Base-by-base conservation (phyloP, 352 stramenopile genomes). In the Phytophthora parvispora region DNA sequence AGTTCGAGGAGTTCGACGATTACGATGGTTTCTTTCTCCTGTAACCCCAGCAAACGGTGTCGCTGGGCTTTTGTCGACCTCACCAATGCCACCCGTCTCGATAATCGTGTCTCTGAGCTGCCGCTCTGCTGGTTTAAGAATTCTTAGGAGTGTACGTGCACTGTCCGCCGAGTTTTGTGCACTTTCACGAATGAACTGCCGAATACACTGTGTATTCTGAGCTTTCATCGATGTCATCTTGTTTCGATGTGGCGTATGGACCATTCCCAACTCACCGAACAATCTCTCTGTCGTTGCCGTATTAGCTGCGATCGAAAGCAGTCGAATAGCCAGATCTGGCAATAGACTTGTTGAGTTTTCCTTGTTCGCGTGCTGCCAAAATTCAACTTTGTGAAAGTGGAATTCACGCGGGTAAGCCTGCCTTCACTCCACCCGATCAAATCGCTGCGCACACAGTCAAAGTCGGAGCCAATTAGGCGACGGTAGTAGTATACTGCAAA, bases 361-460 rank as follows among this genome's bases (percentile, higher is more conserved):
- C 9, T 29, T 43, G 28, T 45, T 27, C 10, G 45, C 29, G 10
- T 57, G 18, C 22, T 42, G 16, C 49, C 49, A 28, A 40, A 56
- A 56, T 27, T 27, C 6, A 40, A 43, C 16, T n/a, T 42, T 43
- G 31, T 45, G 15, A 28, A 29, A 57, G 3, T 20, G 28, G 20
- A 57, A 43, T 24, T 45, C n/a, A 13, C 25, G 22, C 22, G 50
- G 50, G 22, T 57, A 31, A 43, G n/a, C 7, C n/a, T 57, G n/a
- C 32, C 36, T 18, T 57, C 28, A 40, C 43, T 43, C 50, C 50
- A 57, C 10, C 34, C 49, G 16, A 55, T 42, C 27, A 42, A 20
- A 55, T 55, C 49, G 28, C 18, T 55, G 27, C 50, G 29, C 29
- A 57, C 45, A 43, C 52, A 59, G 13, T 48, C 52, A 32, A 34